Evolutionary conservation across 2,329 filamentous ascomycete genomes (phyloP).

Genomic region (Pyricularia sp.): DNA sequence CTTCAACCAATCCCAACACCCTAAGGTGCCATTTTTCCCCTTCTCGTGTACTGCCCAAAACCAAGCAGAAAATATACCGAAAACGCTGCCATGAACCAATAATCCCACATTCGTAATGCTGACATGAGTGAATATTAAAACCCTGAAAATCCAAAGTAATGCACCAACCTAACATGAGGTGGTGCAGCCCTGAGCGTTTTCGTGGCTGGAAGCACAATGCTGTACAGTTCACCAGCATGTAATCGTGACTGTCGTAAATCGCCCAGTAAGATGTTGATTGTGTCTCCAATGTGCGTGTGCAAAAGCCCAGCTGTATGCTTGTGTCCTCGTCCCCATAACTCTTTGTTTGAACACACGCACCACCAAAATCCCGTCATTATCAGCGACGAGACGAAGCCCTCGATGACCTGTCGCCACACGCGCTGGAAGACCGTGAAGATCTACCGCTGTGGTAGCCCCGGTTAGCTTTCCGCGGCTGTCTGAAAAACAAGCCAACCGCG

Average conservation of each 20-base stretch:
- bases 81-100: background rate
- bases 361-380: background rate
- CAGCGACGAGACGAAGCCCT: background rate
- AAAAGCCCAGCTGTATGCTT: background rate
- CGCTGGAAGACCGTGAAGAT: conserved; percentile 3
- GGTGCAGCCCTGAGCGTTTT: background rate
- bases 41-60: background rate
- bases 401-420: background rate
- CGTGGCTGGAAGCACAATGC: background rate
- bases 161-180: background rate
- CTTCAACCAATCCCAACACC: background rate
- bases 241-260: background rate
- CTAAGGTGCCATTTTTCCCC: background rate
- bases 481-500: background rate
- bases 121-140: background rate
- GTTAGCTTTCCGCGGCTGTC: background rate
- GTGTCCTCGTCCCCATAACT: background rate
- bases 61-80: background rate
- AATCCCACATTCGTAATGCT: background rate
- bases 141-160: background rate
- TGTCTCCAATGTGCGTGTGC: background rate
- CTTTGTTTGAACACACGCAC: background rate
- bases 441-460: conserved; percentile 2
- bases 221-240: background rate
- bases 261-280: background rate